phyloP scores from a whole-genome alignment of 805 yeast genomes.

The Grigorovia yakushimaensis region DNA sequence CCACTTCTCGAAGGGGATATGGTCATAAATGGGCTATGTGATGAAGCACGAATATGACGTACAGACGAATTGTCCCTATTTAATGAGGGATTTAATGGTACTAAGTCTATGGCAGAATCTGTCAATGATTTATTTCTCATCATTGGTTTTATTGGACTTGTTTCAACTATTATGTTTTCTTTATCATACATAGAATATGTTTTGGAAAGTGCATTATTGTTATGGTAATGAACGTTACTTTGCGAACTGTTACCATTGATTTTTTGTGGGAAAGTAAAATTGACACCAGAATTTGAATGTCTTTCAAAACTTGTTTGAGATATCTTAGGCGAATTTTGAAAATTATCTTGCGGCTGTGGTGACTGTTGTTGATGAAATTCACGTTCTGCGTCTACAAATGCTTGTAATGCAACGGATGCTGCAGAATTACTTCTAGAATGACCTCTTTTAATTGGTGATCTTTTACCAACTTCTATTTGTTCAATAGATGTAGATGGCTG shows the following conservation, averaged over 20 bases:
- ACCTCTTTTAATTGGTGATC: conserved; percentile 13
- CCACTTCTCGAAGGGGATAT: neutral
- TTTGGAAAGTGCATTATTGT: neutral
- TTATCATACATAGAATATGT: conserved; percentile 6
- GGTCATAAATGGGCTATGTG: neutral
- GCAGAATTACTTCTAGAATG: conserved; percentile 37
- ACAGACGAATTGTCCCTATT: neutral
- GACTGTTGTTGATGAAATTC: conserved; percentile 10
- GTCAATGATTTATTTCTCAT: neutral
- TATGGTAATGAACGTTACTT: neutral
- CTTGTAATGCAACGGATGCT: conserved; percentile 62
- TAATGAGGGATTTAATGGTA: neutral
- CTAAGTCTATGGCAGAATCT: neutral
- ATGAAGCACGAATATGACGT: neutral
- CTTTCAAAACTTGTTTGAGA: neutral
- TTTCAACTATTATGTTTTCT: conserved; percentile 19
- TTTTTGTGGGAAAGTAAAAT: neutral
- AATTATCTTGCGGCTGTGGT: neutral
- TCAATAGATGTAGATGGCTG: conserved; percentile 31
- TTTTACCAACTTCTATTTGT: conserved; percentile 7
- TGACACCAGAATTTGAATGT: neutral
- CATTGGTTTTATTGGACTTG: conserved; percentile 15
- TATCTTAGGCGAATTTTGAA: neutral
- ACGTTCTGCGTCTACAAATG: conserved; percentile 56
- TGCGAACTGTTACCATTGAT: neutral